Evolutionary conservation across 2,329 filamentous ascomycete genomes (phyloP).

Genomic region (Cladosporium sp.): DNA sequence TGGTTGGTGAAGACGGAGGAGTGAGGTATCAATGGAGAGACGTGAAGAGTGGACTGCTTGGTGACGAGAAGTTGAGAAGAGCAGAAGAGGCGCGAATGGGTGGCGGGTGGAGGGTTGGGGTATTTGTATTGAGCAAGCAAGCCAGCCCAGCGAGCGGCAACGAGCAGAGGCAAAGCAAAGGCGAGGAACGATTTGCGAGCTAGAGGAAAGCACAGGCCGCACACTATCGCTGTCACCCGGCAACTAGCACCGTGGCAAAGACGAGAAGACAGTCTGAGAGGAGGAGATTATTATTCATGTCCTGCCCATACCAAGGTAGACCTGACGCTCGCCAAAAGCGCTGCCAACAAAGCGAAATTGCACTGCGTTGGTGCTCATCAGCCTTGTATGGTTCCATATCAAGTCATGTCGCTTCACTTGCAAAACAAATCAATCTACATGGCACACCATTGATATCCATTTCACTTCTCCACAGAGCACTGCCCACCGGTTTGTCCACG

Average conservation of each 20-base stretch:
- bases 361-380: neutral
- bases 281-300: too few relatives aligned
- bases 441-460: too few relatives aligned
- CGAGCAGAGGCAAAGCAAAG: neutral
- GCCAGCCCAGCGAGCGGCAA: neutral
- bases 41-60: neutral
- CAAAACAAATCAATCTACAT: too few relatives aligned
- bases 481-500: neutral
- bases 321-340: neutral
- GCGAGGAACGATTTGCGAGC: neutral
- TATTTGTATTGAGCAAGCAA: neutral
- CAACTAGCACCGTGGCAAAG: neutral
- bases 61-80: neutral
- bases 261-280: neutral
- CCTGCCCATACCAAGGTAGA: too few relatives aligned
- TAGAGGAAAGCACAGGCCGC: slow-evolving; percentile 8
- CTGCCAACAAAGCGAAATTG: slow-evolving; percentile 4
- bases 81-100: slow-evolving; percentile 1
- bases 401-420: neutral
- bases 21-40: slow-evolving; percentile 5
- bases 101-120: neutral
- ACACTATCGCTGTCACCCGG: neutral
- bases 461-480: slow-evolving; percentile 4
- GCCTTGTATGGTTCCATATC: neutral
- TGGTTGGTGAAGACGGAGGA: neutral